Conservation (phyloP, 2,329 filamentous ascomycete species). For the Ceratocystis ficicola region DNA sequence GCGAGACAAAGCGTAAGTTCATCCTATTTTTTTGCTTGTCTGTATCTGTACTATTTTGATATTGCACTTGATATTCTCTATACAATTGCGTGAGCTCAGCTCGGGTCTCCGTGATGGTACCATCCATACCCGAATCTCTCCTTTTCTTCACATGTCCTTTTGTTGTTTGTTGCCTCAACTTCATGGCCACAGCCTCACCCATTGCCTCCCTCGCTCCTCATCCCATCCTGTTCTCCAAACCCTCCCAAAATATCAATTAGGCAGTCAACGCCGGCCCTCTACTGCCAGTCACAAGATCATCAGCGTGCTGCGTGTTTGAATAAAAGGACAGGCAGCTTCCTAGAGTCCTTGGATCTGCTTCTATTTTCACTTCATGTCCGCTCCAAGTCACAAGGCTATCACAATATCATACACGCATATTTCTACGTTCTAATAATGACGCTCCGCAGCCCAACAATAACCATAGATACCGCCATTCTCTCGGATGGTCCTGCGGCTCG, state of each 20-base stretch:
- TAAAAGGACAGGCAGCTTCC: neutral
- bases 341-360: neutral
- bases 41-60: too few species aligned
- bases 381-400: neutral
- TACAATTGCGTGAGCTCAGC: neutral
- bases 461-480: conserved; percentile 39
- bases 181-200: neutral
- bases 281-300: neutral
- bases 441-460: conserved; percentile 39
- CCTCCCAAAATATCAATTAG: neutral
- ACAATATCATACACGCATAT: neutral
- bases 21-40: neutral
- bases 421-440: conserved; percentile 21
- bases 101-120: neutral
- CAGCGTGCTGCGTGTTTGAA: neutral
- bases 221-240: neutral
- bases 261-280: neutral
- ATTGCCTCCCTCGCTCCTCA: neutral
- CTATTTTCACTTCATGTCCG: neutral
- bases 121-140: neutral
- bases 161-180: conserved; percentile 1
- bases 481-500: conserved; percentile 27
- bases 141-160: neutral
- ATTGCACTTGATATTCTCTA: too few species aligned
- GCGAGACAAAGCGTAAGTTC: conserved; percentile 20